Evolutionary conservation across 257 asterid species (phyloP).

Genomic region (Misopates orontium): DNA sequence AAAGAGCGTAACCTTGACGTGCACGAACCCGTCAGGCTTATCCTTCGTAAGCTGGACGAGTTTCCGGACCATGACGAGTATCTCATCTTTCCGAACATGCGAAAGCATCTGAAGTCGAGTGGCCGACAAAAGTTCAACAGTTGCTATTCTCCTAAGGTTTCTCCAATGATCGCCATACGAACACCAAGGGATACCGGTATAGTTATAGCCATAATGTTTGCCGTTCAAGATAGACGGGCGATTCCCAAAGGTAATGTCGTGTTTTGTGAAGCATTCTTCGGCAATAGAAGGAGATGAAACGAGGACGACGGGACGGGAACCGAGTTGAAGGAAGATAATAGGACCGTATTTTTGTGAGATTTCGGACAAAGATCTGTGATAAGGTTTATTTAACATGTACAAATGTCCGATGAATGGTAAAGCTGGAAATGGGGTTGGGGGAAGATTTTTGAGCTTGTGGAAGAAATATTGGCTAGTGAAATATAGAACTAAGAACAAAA

Average conservation of each 20-base stretch:
- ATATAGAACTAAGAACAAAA: not conserved
- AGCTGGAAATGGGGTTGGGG: constrained; percentile 36
- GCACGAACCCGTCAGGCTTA: not conserved
- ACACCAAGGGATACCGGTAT: constrained; percentile 38
- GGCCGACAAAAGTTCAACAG: constrained; percentile 39
- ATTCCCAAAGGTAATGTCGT: constrained; percentile 45
- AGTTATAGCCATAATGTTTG: constrained; percentile 42
- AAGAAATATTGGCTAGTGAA: constrained; percentile 1
- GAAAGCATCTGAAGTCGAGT: constrained; percentile 28
- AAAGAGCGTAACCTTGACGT: constrained; percentile 9
- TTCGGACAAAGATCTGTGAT: constrained; percentile 28
- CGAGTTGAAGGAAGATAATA: constrained; percentile 35
- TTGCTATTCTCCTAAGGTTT: constrained; percentile 34
- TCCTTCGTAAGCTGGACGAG: not conserved
- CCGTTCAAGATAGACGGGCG: constrained; percentile 38
- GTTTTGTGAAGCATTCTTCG: constrained; percentile 45
- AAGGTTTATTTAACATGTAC: constrained; percentile 40
- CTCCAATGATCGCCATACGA: constrained; percentile 53
- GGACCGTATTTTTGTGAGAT: constrained; percentile 38
- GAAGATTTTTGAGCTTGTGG: constrained; percentile 36
- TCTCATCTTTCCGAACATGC: constrained; percentile 2
- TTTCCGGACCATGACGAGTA: not conserved
- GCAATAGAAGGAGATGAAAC: constrained; percentile 37
- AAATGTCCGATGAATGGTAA: constrained; percentile 45
- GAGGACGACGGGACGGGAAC: constrained; percentile 35